These are phyloP conservation scores for Macaranga tanarius DNA, from an alignment of 441 rosid genomes.

Conservation along the genomic window DNA sequence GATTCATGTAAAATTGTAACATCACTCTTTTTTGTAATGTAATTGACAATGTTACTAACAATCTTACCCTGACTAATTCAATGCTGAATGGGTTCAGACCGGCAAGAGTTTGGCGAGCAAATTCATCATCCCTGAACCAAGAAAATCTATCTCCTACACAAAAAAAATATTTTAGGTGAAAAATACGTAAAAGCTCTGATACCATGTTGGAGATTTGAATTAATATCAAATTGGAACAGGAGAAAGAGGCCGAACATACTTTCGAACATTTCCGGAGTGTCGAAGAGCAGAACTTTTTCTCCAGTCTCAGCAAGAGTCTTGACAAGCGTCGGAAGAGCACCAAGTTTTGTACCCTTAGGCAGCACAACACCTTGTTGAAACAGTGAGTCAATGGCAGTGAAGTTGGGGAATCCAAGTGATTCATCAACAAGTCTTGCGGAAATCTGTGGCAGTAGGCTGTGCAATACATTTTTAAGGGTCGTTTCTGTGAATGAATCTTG, in stretches of 20 bases:
- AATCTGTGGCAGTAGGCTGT: constrained; percentile 44
- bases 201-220: no score
- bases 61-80: constrained; percentile 47
- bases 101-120: constrained; percentile 71
- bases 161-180: neutral
- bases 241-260: constrained; percentile 28
- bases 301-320: constrained; percentile 21
- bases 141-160: constrained; percentile 56
- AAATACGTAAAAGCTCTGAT: neutral
- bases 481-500: constrained; percentile 40
- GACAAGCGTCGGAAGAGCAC: neutral
- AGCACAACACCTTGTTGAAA: constrained; percentile 50
- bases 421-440: constrained; percentile 27
- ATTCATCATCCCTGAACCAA: constrained; percentile 73
- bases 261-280: constrained; percentile 42
- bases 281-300: constrained; percentile 45
- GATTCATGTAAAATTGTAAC: no score
- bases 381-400: constrained; percentile 53
- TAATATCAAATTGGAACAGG: neutral
- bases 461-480: constrained; percentile 47
- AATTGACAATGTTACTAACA: neutral
- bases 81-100: constrained; percentile 65
- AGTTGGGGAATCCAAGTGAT: constrained; percentile 47
- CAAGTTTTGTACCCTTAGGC: constrained; percentile 25
- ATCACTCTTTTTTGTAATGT: no score